Evolutionary conservation across 306 rosid genomes (phyloP).

Genomic region (Arachis hypogaea): DNA sequence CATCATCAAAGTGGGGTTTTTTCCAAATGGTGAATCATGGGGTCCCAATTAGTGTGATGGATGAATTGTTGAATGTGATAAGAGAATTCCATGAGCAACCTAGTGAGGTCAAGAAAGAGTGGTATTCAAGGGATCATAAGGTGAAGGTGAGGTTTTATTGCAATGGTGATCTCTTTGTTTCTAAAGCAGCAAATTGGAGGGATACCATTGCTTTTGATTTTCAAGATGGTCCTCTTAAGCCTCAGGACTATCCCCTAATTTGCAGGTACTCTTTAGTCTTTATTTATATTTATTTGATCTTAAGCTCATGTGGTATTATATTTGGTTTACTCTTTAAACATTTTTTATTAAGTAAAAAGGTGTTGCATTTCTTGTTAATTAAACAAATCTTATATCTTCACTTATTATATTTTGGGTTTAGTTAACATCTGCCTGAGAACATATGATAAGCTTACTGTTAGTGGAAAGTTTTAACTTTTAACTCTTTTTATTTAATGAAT

Average conservation of each 20-base stretch:
- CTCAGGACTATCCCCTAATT: slow-evolving; percentile 49
- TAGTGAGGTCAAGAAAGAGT: slow-evolving; percentile 60
- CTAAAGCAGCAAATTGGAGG: slow-evolving; percentile 82
- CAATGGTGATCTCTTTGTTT: slow-evolving; percentile 67
- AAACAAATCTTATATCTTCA: too few species aligned
- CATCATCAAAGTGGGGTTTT: slow-evolving; percentile 75
- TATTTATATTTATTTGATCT: too few species aligned
- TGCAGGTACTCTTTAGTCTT: slow-evolving; percentile 57
- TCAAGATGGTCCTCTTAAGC: slow-evolving; percentile 61
- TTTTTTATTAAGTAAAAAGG: too few species aligned
- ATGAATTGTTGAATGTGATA: slow-evolving; percentile 49
- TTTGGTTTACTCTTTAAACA: too few species aligned
- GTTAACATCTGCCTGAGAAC: too few species aligned
- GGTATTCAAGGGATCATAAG: slow-evolving; percentile 72
- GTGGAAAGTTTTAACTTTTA: too few species aligned
- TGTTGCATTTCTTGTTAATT: too few species aligned
- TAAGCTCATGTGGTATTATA: too few species aligned
- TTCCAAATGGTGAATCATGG: slow-evolving; percentile 83
- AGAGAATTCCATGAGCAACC: slow-evolving; percentile 69
- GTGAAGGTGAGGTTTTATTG: slow-evolving; percentile 58
- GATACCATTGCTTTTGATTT: slow-evolving; percentile 72
- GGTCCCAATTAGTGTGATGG: slow-evolving; percentile 56
- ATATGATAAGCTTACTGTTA: too few species aligned
- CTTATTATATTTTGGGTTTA: too few species aligned
- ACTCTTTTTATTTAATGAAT: too few species aligned